Conservation (phyloP, 2,329 filamentous ascomycete species). For the Xylaria sp. region DNA sequence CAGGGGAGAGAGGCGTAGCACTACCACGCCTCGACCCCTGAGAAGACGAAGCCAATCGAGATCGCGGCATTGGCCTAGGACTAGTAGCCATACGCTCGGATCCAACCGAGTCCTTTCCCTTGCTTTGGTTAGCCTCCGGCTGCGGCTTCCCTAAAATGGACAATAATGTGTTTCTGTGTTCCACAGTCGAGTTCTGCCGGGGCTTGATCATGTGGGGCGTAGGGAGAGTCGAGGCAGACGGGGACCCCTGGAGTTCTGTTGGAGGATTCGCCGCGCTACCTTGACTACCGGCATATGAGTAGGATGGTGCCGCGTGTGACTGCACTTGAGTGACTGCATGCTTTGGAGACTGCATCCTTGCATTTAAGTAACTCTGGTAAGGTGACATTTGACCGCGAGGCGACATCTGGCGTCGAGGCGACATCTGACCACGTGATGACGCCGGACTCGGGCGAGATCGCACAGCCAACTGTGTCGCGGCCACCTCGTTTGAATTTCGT, state of each 20-base stretch:
- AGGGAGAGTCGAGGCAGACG: slow-evolving; percentile 45
- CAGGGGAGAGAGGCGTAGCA: slow-evolving; percentile 69
- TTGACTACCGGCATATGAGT: slow-evolving; percentile 40
- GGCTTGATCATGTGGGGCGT: slow-evolving; percentile 46
- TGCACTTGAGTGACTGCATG: slow-evolving; percentile 37
- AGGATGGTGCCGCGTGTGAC: slow-evolving; percentile 35
- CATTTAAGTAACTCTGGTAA: slow-evolving; percentile 33
- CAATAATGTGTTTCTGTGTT: slow-evolving; percentile 60
- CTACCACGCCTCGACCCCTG: slow-evolving; percentile 56
- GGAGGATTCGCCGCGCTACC: slow-evolving; percentile 41
- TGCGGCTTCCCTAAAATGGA: slow-evolving; percentile 70
- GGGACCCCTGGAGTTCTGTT: slow-evolving; percentile 44
- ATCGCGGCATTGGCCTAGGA: slow-evolving; percentile 44
- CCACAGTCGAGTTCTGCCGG: slow-evolving; percentile 52
- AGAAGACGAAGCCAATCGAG: slow-evolving; percentile 57
- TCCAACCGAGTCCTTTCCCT: slow-evolving; percentile 46
- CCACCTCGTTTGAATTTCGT: slow-evolving; percentile 32
- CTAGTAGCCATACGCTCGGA: slow-evolving; percentile 37
- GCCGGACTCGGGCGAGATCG: slow-evolving; percentile 39
- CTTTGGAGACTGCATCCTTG: slow-evolving; percentile 37
- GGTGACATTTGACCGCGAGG: slow-evolving; percentile 37
- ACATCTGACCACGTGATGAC: slow-evolving; percentile 36
- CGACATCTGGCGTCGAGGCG: slow-evolving; percentile 34
- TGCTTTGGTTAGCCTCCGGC: slow-evolving; percentile 42
- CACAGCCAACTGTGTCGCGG: slow-evolving; percentile 29